These are phyloP conservation scores for Coccomyxa sp. DNA, from an alignment of 139 green algal genomes.

Conservation along the genomic window DNA sequence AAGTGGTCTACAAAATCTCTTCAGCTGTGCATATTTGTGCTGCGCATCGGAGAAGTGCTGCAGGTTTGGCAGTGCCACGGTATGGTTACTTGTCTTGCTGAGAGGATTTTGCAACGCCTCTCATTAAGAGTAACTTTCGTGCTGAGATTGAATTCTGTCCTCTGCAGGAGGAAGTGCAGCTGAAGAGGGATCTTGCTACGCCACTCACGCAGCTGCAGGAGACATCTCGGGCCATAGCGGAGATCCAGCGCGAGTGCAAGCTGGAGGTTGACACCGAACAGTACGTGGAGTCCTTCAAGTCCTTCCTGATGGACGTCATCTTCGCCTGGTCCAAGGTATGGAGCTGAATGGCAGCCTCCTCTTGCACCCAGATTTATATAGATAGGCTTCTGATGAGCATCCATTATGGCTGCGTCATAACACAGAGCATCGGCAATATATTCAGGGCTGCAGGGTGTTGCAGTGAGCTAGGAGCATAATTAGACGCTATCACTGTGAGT, in stretches of 20 bases:
- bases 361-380: background rate
- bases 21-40: too few species aligned
- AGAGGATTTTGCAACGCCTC: too few species aligned
- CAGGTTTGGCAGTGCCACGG: too few species aligned
- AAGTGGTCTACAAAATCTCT: too few species aligned
- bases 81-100: too few species aligned
- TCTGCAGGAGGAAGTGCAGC: conserved; percentile 46
- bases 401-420: background rate
- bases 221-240: conserved; percentile 58
- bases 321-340: conserved; percentile 53
- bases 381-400: background rate
- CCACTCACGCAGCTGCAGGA: conserved; percentile 68
- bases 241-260: conserved; percentile 59
- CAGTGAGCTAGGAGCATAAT: background rate
- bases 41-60: too few species aligned
- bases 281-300: conserved; percentile 69
- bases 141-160: too few species aligned
- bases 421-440: background rate
- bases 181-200: conserved; percentile 47
- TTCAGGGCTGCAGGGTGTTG: background rate
- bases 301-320: conserved; percentile 71
- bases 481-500: background rate
- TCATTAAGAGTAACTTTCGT: too few species aligned
- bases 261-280: conserved; percentile 69
- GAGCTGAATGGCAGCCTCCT: background rate